Percentiles rank a stretch among this genome's conserved stretches.
These are phyloP conservation scores for Wickerhamomyces canadensis DNA, from an alignment of 805 yeast genomes.

Conservation along the genomic window DNA sequence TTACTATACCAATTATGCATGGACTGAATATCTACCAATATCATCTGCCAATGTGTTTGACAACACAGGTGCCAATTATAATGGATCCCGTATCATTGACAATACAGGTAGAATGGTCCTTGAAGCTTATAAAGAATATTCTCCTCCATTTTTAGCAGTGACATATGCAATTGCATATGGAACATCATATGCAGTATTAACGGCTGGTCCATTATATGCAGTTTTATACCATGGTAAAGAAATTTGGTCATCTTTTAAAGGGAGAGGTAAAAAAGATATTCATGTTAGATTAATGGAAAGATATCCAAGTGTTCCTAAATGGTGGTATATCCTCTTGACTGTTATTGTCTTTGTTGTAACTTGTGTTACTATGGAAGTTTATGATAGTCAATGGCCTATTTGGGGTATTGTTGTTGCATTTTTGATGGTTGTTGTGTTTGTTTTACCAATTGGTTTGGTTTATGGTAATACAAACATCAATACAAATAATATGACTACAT, in stretches of 20 bases:
- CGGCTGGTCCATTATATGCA: conserved; percentile 53
- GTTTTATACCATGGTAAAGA: conserved; percentile 49
- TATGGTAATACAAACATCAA: conserved; percentile 57
- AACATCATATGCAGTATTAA: conserved; percentile 52
- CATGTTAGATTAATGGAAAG: conserved; percentile 51
- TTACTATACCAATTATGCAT: conserved; percentile 54
- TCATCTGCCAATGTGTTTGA: conserved; percentile 45
- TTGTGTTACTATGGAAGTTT: conserved; percentile 28
- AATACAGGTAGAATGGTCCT: conserved; percentile 37
- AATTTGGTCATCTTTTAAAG: conserved; percentile 36
- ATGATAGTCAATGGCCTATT: conserved; percentile 37
- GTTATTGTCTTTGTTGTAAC: conserved; percentile 42
- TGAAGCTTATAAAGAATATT: conserved; percentile 47
- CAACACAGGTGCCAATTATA: conserved; percentile 43
- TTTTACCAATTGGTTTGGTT: conserved; percentile 58
- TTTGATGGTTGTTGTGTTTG: conserved; percentile 45
- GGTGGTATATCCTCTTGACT: conserved; percentile 52
- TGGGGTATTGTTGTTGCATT: conserved; percentile 60
- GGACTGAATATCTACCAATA: conserved; percentile 54
- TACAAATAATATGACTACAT: conserved; percentile 31
- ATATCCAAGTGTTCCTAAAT: conserved; percentile 58
- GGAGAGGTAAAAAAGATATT: conserved; percentile 35
- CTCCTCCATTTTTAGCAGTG: conserved; percentile 43
- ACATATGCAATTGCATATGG: conserved; percentile 54
- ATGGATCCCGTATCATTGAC: conserved; percentile 44